Evolutionary conservation across 1,284 basidiomycete genomes (phyloP).

Genomic region (Puccinia hordei): DNA sequence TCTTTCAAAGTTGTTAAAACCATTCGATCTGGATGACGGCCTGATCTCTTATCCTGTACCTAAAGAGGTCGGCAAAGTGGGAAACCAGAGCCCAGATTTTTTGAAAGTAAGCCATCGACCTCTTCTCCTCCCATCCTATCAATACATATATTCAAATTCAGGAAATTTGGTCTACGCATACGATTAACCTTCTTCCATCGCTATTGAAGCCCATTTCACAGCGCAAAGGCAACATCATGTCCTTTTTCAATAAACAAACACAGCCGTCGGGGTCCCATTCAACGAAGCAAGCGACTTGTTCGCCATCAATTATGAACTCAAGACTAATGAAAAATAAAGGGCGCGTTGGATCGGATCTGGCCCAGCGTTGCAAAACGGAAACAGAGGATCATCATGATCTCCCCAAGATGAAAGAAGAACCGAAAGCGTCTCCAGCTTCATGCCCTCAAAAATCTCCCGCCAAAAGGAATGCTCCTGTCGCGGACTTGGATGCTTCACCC

Average conservation of each 20-base stretch:
- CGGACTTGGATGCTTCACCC: background rate
- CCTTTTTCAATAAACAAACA: slow-evolving; percentile 11
- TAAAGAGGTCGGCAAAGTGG: slow-evolving; percentile 86
- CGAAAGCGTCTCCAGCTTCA: background rate
- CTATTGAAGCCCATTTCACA: slow-evolving; percentile 1
- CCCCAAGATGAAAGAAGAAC: background rate
- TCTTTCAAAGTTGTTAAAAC: slow-evolving; percentile 69
- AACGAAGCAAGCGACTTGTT: background rate
- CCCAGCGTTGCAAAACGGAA: background rate
- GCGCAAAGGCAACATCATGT: slow-evolving; percentile 28
- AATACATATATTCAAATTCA: background rate
- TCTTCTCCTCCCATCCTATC: background rate
- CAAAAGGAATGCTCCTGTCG: background rate
- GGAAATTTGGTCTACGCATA: background rate
- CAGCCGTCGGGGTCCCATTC: background rate
- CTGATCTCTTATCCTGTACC: slow-evolving; percentile 73
- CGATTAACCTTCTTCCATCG: background rate
- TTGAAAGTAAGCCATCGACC: slow-evolving; percentile 61
- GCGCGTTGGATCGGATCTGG: background rate
- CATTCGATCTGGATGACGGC: slow-evolving; percentile 65
- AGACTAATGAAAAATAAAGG: background rate
- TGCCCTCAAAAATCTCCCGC: background rate
- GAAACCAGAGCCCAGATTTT: slow-evolving; percentile 76
- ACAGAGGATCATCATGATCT: background rate
- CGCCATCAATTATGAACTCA: background rate